phyloP scores from a whole-genome alignment of 345 rosid species.

The Streptanthus diversifolius region DNA sequence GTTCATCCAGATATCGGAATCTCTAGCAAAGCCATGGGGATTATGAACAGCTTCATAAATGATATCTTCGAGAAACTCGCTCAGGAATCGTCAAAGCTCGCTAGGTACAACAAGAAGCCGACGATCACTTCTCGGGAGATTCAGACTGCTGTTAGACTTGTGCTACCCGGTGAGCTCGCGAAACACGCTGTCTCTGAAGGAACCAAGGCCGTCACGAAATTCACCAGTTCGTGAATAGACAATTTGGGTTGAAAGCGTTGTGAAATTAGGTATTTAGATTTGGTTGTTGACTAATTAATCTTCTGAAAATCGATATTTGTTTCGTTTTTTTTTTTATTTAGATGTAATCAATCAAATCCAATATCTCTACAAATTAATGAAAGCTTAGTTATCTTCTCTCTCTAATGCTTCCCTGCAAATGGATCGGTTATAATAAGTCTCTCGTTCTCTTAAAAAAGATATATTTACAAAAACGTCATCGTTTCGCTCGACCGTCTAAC shows the following conservation, averaged over 20 bases:
- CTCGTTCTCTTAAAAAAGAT: too few species aligned
- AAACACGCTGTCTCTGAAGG: conserved; percentile 83
- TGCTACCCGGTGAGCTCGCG: conserved; percentile 69
- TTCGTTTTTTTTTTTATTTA: neutral
- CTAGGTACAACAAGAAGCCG: conserved; percentile 79
- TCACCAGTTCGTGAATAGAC: conserved; percentile 43
- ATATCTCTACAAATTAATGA: too few species aligned
- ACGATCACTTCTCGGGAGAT: conserved; percentile 73
- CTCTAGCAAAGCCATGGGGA: conserved; percentile 31
- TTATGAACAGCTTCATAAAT: conserved; percentile 53
- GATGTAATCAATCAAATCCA: conserved; percentile 1
- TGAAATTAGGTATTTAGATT: conserved; percentile 26
- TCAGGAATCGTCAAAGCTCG: conserved; percentile 62
- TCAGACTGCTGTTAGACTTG: conserved; percentile 72
- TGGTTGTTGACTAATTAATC: neutral
- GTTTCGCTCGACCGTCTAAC: neutral
- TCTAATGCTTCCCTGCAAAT: neutral
- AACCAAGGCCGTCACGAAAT: conserved; percentile 70
- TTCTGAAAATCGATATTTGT: neutral
- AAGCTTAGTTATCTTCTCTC: too few species aligned
- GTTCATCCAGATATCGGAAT: conserved; percentile 51
- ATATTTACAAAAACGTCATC: too few species aligned
- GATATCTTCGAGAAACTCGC: conserved; percentile 71
- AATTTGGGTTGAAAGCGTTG: neutral
- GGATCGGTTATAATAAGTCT: neutral